Conservation (phyloP, 1,284 basidiomycete genomes). For the Microbotryum lychnidis-dioicae region DNA sequence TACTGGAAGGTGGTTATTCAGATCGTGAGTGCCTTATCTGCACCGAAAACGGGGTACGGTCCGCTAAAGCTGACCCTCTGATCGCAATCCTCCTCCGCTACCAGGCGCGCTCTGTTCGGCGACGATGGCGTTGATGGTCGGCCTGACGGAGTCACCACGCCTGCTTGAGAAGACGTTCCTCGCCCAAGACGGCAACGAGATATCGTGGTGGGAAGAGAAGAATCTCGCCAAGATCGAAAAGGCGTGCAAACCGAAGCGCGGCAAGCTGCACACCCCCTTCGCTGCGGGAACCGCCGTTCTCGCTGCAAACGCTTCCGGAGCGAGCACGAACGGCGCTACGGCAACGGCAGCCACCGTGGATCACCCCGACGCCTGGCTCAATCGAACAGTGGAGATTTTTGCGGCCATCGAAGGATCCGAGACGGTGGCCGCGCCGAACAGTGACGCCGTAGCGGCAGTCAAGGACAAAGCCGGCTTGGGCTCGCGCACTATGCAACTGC, state of each 20-base stretch:
- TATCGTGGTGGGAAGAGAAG: slow-evolving; percentile 10
- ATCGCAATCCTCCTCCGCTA: no score
- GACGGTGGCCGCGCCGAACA: no score
- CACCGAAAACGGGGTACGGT: slow-evolving; percentile 13
- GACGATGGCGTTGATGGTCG: slow-evolving; percentile 66
- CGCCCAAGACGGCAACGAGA: background rate
- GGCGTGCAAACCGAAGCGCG: slow-evolving; percentile 14
- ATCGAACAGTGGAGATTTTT: slow-evolving; percentile 18
- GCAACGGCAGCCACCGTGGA: background rate
- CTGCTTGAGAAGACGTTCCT: background rate
- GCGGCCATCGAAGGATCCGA: slow-evolving; percentile 7
- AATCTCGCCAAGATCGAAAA: slow-evolving; percentile 20
- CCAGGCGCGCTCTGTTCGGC: slow-evolving; percentile 62
- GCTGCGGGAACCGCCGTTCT: background rate
- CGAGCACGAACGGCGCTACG: background rate
- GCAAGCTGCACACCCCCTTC: background rate
- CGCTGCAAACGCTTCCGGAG: background rate
- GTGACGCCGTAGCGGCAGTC: no score
- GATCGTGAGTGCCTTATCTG: slow-evolving; percentile 48
- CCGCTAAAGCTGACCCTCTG: no score
- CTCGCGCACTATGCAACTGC: slow-evolving; percentile 13
- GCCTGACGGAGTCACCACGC: slow-evolving; percentile 43
- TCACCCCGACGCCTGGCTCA: slow-evolving; percentile 14
- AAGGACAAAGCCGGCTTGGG: background rate
- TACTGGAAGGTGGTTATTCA: slow-evolving; percentile 91